Conservation (phyloP, 352 stramenopile species). For the Pythium oligandrum region DNA sequence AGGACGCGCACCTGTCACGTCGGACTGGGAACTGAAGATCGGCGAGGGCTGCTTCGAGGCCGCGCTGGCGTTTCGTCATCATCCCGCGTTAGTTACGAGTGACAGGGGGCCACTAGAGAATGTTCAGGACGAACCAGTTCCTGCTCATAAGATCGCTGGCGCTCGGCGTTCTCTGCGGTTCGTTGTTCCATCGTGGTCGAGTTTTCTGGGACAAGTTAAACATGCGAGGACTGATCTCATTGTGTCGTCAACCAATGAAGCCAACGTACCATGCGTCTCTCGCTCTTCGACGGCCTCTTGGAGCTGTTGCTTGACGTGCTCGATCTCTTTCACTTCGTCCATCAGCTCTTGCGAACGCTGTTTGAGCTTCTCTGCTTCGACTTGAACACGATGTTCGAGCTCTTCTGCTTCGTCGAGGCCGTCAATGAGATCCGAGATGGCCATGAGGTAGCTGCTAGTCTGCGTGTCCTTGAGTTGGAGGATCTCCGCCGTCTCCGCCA, state of each 20-base stretch:
- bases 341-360: constrained; percentile 24
- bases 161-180: constrained; percentile 26
- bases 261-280: constrained; percentile 25
- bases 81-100: too few relatives aligned
- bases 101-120: not conserved
- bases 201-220: constrained; percentile 26
- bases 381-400: constrained; percentile 7
- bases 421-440: constrained; percentile 23
- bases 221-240: too few relatives aligned
- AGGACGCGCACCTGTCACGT: constrained; percentile 13
- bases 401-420: constrained; percentile 12
- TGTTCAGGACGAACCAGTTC: constrained; percentile 25
- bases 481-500: constrained; percentile 36
- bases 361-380: constrained; percentile 1
- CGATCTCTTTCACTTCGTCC: constrained; percentile 23
- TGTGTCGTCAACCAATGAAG: too few relatives aligned
- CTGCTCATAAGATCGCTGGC: constrained; percentile 20
- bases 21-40: constrained; percentile 19
- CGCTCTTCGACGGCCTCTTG: constrained; percentile 24
- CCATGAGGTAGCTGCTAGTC: constrained; percentile 34
- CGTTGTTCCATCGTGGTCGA: constrained; percentile 37
- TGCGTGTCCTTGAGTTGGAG: constrained; percentile 31
- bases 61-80: not conserved
- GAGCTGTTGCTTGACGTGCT: constrained; percentile 23
- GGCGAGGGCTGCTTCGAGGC: constrained; percentile 15